Conservation (phyloP, 768 basidiomycete species). For the Saitozyma podzolica region DNA sequence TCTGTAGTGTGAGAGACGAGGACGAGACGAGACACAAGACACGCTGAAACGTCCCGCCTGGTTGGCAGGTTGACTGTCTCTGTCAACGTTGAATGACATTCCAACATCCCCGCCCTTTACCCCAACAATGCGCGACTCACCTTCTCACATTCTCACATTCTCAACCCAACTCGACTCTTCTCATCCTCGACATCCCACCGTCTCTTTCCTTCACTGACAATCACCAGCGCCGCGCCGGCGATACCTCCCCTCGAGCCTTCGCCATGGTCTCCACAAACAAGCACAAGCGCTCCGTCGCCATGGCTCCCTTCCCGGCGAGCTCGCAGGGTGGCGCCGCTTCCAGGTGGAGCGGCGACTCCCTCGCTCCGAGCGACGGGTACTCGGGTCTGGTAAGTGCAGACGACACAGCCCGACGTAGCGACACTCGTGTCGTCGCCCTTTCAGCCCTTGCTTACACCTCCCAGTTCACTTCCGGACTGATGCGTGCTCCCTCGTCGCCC, state of each 20-base stretch:
- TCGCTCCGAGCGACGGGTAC: conserved; percentile 37
- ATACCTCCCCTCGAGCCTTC: neutral
- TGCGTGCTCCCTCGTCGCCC: conserved; percentile 3
- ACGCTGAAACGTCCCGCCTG: no score
- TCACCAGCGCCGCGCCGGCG: neutral
- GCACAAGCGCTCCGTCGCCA: neutral
- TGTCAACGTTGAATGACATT: no score
- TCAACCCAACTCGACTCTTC: neutral
- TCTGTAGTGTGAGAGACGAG: no score
- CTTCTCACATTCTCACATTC: neutral
- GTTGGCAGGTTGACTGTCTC: no score
- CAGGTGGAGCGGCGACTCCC: conserved; percentile 27
- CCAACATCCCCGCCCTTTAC: no score
- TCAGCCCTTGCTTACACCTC: conserved; percentile 14
- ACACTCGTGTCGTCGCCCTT: no score
- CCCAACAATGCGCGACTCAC: no score
- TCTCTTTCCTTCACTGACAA: neutral
- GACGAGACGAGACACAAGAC: no score
- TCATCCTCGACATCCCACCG: neutral
- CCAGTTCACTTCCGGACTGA: conserved; percentile 20
- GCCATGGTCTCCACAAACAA: neutral
- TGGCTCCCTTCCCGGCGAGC: conserved; percentile 1
- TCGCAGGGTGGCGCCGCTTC: neutral
- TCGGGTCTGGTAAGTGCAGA: conserved; percentile 27
- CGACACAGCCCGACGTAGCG: neutral